Evolutionary conservation across 345 rosid genomes (phyloP), one percentile per base, ranked within the genome.

Genomic region (Nephelium lappaceum): DNA sequence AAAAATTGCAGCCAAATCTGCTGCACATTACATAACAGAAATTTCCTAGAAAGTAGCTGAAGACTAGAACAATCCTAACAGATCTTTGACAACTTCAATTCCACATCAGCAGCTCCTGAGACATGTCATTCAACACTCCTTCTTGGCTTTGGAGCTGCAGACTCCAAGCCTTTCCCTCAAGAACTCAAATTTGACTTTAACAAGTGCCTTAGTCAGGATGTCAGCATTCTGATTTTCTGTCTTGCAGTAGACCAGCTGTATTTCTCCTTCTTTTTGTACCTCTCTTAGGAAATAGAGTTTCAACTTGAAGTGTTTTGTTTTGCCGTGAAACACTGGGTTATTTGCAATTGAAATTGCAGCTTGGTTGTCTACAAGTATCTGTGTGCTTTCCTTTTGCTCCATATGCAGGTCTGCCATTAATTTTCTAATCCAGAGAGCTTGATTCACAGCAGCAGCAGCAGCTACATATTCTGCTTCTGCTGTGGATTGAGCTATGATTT

Each of bases 341-440:
- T 71, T 78, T 10, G 77, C 15, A 7, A 69, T 71, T 7, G 27
- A 24, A 39, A 78, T 71, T 57, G 74, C 49, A 23, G 69, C 69
- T 43, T 62, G 58, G 38, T 71, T 78, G 24, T 78, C 77, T 1
- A 36, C 67, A 62, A 55, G 14, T 11, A 71, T 42, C 31, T 60
- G 0, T 0, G 77, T 71, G 0, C 55, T 25, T 41, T 61, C 11
- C 0, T 11, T 64, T 64, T 64, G 71, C 60, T 63, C 71, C 43
- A 58, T n/a, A 6, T 47, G 12, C 23, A 71, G 21, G 21, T 78
- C 76, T 12, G 25, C 43, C 3, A 78, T 23, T 4, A 71, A 18
- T 71, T 72, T 78, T 24, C 81, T 71, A 8, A 71, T 2, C 81
- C 76, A 78, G 3, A 70, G 0, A 36, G 53, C 69, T 68, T 75